A percentile compares a stretch with the other conserved stretches of the same genome.
Evolutionary conservation across 169 alveolate genomes (phyloP).

Genomic region (Plasmodium sp.): DNA sequence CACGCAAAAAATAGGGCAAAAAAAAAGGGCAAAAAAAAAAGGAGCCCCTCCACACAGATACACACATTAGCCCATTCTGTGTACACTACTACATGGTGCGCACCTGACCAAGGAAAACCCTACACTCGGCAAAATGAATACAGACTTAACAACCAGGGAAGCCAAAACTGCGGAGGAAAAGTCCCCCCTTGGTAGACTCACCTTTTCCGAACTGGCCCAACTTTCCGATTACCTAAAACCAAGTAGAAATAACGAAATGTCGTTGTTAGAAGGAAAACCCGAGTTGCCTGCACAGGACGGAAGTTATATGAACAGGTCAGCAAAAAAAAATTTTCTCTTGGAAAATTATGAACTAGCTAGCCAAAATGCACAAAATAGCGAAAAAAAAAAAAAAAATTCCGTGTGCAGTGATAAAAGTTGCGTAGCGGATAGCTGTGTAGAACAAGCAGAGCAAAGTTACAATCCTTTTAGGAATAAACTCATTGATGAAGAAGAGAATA

Average conservation of each 20-base stretch:
- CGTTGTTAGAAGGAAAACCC: not conserved
- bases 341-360: slow-evolving; percentile 50
- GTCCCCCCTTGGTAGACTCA: not conserved
- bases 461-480: not conserved
- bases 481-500: slow-evolving; percentile 4
- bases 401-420: not conserved
- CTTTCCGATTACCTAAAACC: slow-evolving; percentile 16
- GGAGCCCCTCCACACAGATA: not conserved
- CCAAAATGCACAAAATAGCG: slow-evolving; percentile 5
- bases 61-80: not conserved
- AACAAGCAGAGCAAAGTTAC: not conserved
- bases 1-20: not conserved
- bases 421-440: not conserved
- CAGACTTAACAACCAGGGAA: not conserved
- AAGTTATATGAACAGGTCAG: not conserved
- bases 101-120: not conserved
- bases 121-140: not conserved
- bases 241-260: not conserved
- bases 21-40: not conserved
- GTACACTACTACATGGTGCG: not conserved
- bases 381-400: not conserved
- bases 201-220: not conserved
- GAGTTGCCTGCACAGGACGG: not conserved
- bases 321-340: not conserved
- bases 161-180: not conserved